Evolutionary conservation across 139 green algal species (phyloP), one percentile per base, ranked within the genome.

Genomic region (Chlorella sp.): DNA sequence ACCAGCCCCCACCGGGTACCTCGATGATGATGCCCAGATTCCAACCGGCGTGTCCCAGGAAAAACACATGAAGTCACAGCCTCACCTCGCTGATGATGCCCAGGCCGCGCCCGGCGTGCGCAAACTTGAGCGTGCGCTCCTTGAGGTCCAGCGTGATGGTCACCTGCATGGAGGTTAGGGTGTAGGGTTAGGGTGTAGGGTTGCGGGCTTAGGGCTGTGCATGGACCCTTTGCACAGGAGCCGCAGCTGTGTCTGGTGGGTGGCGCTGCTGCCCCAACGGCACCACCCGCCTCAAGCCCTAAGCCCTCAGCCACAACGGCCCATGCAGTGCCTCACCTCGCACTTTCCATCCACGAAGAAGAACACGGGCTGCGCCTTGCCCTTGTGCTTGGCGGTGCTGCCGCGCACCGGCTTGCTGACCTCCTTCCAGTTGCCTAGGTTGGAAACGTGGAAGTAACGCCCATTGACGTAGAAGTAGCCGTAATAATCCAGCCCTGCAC

Each of bases 401-500:
- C 82, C 78, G 22, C 70, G 67, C 66, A 82, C 77, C 31, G 78
- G 82, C 82, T 88, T 88, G 35, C 77, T 78, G 29, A 83, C 78
- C 31, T 70, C 61, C 36, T 74, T 72, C 84, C 84, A 89, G 77
- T 86, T 83, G 59, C 76, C 64, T 0, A 89, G 77, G 77, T 86
- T 87, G 59, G 69, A 73, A 5, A 83, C 77, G 33, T 89, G 84
- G 72, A 89, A 89, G 74, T 89, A 89, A 66, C 79, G 76, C 72
- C 84, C 84, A 31, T 84, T 83, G 69, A 89, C 75, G 74, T 89
- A 89, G 74, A 89, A 85, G 74, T 89, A 89, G 62, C 84, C 84
- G 49, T 80, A 87, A 68, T 83, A 86, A 74, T 89, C 84, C 1
- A 89, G 75, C 17, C 81, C n/a, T n/a, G n/a, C n/a, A n/a, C n/a